Conservation (phyloP, 1,284 basidiomycete species). For the Agroathelia rolfsii region DNA sequence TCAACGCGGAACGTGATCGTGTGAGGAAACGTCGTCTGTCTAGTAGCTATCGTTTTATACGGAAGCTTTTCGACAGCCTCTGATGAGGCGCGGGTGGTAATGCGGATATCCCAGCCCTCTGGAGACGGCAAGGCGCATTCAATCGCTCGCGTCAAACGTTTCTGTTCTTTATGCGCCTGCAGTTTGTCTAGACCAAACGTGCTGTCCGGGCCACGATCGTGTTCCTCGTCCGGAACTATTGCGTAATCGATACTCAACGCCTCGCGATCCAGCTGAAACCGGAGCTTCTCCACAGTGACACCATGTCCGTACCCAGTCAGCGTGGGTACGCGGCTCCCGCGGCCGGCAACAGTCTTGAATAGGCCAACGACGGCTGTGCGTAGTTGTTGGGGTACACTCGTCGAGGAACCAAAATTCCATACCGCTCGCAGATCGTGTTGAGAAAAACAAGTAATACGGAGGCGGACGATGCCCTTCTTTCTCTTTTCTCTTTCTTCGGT, state of each 20-base stretch:
- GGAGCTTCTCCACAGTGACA: constrained; percentile 67
- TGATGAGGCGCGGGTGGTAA: constrained; percentile 59
- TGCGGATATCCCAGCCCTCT: constrained; percentile 88
- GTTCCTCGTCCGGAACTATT: constrained; percentile 70
- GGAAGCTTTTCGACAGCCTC: constrained; percentile 65
- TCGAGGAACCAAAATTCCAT: constrained; percentile 67
- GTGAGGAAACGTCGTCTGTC: too few relatives aligned
- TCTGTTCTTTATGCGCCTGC: constrained; percentile 51
- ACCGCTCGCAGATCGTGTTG: constrained; percentile 89
- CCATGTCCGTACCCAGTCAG: constrained; percentile 76
- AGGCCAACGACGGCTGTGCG: constrained; percentile 76
- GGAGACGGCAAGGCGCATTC: constrained; percentile 72
- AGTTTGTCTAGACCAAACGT: constrained; percentile 46
- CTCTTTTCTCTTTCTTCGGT: constrained; percentile 20
- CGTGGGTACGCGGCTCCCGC: constrained; percentile 67
- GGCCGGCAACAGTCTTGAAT: constrained; percentile 66
- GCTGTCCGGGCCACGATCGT: constrained; percentile 28
- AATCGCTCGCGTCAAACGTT: constrained; percentile 64
- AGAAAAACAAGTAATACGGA: constrained; percentile 89
- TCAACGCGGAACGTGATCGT: constrained; percentile 61
- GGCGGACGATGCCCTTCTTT: constrained; percentile 28
- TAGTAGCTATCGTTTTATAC: constrained; percentile 65
- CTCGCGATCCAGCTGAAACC: constrained; percentile 75
- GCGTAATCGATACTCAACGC: constrained; percentile 81
- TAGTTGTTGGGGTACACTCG: constrained; percentile 59